These are phyloP conservation scores for Geranium brycei DNA, from an alignment of 345 rosid genomes.

Conservation along the genomic window DNA sequence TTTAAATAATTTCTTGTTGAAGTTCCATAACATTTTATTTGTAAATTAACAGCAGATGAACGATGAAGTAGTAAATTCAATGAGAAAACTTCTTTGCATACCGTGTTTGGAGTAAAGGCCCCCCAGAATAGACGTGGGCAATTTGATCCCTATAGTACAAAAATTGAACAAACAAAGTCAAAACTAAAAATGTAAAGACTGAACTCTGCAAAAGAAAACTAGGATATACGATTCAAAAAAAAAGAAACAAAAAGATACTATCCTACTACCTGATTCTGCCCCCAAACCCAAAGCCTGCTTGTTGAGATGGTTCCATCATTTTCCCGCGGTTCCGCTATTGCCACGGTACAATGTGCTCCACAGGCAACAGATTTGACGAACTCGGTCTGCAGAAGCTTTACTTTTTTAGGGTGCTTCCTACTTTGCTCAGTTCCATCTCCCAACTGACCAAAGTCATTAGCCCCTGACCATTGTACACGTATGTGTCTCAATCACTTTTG, in stretches of 20 bases:
- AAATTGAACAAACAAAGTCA: conserved; percentile 1
- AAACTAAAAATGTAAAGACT: neutral
- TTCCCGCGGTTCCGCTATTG: conserved; percentile 65
- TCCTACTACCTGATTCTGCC: conserved; percentile 91
- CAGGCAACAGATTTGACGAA: conserved; percentile 83
- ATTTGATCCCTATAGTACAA: conserved; percentile 57
- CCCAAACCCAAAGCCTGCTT: conserved; percentile 97
- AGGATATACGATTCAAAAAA: neutral
- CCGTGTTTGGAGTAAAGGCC: conserved; percentile 58
- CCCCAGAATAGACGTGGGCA: conserved; percentile 80
- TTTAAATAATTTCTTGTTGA: too few relatives aligned
- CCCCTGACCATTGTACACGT: conserved; percentile 32
- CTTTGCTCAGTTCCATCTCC: conserved; percentile 95
- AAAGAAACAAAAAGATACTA: conserved; percentile 4
- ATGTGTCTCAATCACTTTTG: neutral
- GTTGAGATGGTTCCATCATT: conserved; percentile 57
- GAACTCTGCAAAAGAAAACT: neutral
- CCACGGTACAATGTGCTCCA: conserved; percentile 90
- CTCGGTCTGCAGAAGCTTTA: conserved; percentile 65
- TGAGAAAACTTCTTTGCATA: conserved; percentile 16
- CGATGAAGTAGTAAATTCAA: neutral
- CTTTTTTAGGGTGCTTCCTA: conserved; percentile 65
- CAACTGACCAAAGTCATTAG: conserved; percentile 88
- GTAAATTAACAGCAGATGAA: neutral
- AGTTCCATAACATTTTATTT: too few relatives aligned